phyloP scores from a whole-genome alignment of 768 basidiomycete species.

The Tylopilus felleus region DNA sequence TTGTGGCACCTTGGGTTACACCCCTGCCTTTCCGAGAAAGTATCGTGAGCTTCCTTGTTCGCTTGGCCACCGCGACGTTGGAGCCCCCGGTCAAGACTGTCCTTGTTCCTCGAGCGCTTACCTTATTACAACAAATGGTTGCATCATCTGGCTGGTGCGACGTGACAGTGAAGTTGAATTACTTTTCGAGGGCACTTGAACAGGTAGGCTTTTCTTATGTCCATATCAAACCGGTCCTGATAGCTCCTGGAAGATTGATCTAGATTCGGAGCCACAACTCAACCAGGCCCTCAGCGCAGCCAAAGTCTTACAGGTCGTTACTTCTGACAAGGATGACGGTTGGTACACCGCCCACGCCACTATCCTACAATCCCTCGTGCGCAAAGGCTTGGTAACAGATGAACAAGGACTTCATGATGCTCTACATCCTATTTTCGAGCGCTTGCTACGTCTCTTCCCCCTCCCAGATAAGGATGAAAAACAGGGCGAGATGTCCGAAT shows the following conservation, averaged over 20 bases:
- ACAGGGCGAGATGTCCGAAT: slow-evolving; percentile 63
- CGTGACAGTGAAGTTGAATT: slow-evolving; percentile 87
- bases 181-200: slow-evolving; percentile 81
- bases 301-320: slow-evolving; percentile 84
- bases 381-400: slow-evolving; percentile 81
- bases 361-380: slow-evolving; percentile 76
- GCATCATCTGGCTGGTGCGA: slow-evolving; percentile 86
- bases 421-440: slow-evolving; percentile 78
- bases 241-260: slow-evolving; percentile 53
- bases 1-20: slow-evolving; percentile 57
- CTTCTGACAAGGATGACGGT: slow-evolving; percentile 73
- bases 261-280: slow-evolving; percentile 62
- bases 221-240: neutral
- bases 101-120: slow-evolving; percentile 61
- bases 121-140: slow-evolving; percentile 72
- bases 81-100: slow-evolving; percentile 39
- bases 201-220: slow-evolving; percentile 44
- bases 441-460: slow-evolving; percentile 72
- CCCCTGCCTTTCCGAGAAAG: slow-evolving; percentile 81
- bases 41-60: slow-evolving; percentile 94
- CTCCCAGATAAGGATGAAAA: slow-evolving; percentile 78
- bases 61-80: slow-evolving; percentile 70
- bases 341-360: slow-evolving; percentile 78
- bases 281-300: slow-evolving; percentile 74
- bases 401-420: slow-evolving; percentile 79